These are phyloP conservation scores for Mortierella sp. DNA, from an alignment of 371 early-diverging fungal genomes.

Conservation along the genomic window DNA sequence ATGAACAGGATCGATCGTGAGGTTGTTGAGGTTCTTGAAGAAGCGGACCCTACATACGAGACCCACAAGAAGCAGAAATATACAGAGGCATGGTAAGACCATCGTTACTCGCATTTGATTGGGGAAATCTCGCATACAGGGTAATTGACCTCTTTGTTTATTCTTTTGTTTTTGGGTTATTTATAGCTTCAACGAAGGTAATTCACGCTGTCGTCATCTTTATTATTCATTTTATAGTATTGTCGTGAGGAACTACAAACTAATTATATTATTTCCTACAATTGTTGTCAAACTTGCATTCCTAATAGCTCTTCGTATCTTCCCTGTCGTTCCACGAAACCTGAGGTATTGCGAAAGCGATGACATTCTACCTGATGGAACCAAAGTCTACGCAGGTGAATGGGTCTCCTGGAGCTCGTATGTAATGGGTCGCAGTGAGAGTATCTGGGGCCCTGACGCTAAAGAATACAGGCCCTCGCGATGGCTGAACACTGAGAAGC, in stretches of 20 bases:
- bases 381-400: constrained; percentile 64
- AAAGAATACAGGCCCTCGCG: constrained; percentile 72
- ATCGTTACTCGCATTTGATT: too few relatives aligned
- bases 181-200: neutral
- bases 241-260: too few relatives aligned
- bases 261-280: neutral
- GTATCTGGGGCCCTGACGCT: constrained; percentile 75
- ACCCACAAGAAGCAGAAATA: constrained; percentile 36
- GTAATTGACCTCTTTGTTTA: neutral
- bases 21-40: constrained; percentile 28
- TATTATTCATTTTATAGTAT: neutral
- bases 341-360: constrained; percentile 68
- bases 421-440: constrained; percentile 66
- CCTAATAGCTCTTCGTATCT: constrained; percentile 15
- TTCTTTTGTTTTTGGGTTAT: neutral
- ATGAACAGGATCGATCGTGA: constrained; percentile 14
- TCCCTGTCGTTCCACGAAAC: constrained; percentile 65
- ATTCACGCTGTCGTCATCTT: neutral
- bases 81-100: constrained; percentile 43
- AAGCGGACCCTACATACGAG: constrained; percentile 22
- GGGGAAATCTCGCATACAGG: neutral
- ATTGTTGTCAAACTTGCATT: neutral
- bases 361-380: constrained; percentile 74
- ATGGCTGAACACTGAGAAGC: constrained; percentile 60
- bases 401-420: constrained; percentile 64